phyloP scores from a whole-genome alignment of 78 protist genomes.

The Parvularia atlantis region DNA sequence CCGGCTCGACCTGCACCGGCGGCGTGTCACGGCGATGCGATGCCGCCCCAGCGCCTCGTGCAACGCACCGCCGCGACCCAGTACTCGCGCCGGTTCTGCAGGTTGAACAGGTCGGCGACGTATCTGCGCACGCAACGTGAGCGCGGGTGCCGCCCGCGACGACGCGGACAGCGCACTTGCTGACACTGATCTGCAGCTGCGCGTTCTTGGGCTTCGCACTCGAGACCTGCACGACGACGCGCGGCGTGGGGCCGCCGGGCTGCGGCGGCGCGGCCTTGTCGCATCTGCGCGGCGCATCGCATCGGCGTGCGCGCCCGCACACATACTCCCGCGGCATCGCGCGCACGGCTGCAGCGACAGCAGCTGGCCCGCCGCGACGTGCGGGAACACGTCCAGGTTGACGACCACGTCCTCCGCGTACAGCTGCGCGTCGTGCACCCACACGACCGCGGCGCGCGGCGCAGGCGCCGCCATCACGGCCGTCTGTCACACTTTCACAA shows the following conservation, averaged over 20 bases:
- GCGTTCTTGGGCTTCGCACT: not conserved
- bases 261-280: not conserved
- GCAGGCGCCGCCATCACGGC: too few relatives aligned
- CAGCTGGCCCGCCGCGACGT: not conserved
- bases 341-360: not conserved
- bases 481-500: too few relatives aligned
- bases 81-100: not conserved
- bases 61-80: not conserved
- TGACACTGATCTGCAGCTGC: not conserved
- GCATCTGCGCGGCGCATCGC: not conserved
- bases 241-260: not conserved
- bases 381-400: conserved; percentile 2
- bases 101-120: conserved; percentile 11
- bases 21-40: not conserved
- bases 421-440: too few relatives aligned
- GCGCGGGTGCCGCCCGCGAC: not conserved
- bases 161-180: not conserved
- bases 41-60: not conserved
- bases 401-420: conserved; percentile 12
- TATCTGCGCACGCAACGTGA: not conserved
- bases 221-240: not conserved
- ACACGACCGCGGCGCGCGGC: too few relatives aligned
- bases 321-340: not conserved
- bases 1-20: not conserved
- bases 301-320: not conserved